Base-by-base conservation (phyloP, 1,284 basidiomycete species). In the Ustilago xerochloae region DNA sequence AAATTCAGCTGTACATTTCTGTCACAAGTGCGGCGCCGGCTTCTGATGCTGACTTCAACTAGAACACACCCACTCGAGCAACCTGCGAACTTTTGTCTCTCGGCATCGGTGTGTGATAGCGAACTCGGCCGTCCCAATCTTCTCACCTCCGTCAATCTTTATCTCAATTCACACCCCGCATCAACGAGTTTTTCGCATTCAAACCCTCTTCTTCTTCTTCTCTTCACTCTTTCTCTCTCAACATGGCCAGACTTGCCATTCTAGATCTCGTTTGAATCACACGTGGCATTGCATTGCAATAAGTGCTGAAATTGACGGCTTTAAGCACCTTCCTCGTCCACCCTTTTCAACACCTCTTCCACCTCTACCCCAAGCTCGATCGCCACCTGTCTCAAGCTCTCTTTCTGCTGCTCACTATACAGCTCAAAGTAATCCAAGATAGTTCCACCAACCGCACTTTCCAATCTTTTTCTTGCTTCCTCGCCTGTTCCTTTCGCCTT, bases 351-450 rank as follows among this genome's bases (percentile, higher is more conserved):
- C n/a, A 63, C 2, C 26, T 28, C 47, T 4, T 24, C 36, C 29
- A 41, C n/a, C 7, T 56, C 36, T 4, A 50, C 38, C 2, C 38
- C 45, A 5, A 72, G 22, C 13, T 36, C 12, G 1, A 20, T 24
- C 4, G 43, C 61, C 8, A 73, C 70, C 30, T 53, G 39, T 15
- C 26, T 8, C 45, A 74, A 39, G 36, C 71, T 74, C 26, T 54
- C 24, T 1, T 49, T 24, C 59, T 74, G 65, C 59, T 74, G 71
- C 26, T 58, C 47, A 36, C 26, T 20, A 39, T 74, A 74, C 35
- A 74, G 59, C 30, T 48, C 43, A 45, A 69, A 74, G 49, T 68
- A 69, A 46, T 74, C 65, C 54, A 74, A 45, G 18, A 74, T 62
- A 9, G 35, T 58, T 1, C 65, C 62, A 12, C 71, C 71, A 2